These are phyloP conservation scores for Pseudogymnoascus sp. DNA, from an alignment of 2,329 filamentous ascomycete genomes.

Conservation along the genomic window DNA sequence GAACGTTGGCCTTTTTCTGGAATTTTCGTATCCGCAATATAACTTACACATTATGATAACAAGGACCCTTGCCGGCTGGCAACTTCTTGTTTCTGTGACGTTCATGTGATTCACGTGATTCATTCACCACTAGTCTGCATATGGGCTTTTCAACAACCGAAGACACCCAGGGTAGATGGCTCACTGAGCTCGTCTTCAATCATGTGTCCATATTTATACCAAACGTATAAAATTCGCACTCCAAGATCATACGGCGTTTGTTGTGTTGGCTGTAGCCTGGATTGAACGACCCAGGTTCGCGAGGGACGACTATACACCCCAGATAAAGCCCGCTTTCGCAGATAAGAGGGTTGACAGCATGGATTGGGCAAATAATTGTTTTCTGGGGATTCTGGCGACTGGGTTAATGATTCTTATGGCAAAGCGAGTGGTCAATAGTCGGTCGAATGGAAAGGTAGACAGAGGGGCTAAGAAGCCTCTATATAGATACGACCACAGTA, in stretches of 20 bases:
- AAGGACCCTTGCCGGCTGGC: not conserved
- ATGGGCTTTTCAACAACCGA: not conserved
- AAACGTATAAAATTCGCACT: not conserved
- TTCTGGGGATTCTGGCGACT: constrained; percentile 1
- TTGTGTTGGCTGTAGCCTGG: not conserved
- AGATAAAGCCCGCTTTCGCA: not conserved
- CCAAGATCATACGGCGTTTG: not conserved
- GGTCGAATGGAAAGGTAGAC: not conserved
- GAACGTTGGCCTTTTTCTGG: not conserved
- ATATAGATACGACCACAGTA: constrained; percentile 15
- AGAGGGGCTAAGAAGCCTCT: constrained; percentile 5
- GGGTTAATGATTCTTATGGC: constrained; percentile 9
- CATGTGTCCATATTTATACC: not conserved
- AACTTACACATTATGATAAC: not conserved
- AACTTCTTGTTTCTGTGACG: no score
- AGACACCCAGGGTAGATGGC: not conserved
- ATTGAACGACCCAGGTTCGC: not conserved
- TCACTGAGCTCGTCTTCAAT: not conserved
- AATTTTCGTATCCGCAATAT: not conserved
- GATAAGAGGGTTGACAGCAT: not conserved
- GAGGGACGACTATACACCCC: not conserved
- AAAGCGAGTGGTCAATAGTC: constrained; percentile 3
- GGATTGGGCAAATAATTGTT: constrained; percentile 10
- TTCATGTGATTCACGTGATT: not conserved
- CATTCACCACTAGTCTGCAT: no score